A percentile compares a stretch with the other conserved stretches of the same genome.
Conservation (phyloP, 2,329 filamentous ascomycete species). For the Colletotrichum phormii region DNA sequence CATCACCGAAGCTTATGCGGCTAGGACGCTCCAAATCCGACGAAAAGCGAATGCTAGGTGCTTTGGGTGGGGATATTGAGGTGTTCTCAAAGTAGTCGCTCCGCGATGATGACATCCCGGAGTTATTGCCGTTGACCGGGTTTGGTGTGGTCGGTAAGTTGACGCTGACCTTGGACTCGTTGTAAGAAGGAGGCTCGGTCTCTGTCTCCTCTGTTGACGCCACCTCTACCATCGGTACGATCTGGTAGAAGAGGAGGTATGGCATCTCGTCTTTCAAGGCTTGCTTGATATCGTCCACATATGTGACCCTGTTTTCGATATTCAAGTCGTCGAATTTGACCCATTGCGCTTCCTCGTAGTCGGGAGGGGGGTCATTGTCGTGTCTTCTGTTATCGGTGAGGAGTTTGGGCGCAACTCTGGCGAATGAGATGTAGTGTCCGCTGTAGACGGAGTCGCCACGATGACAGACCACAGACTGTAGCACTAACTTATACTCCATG, state of each 20-base stretch:
- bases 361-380: slow-evolving; percentile 68
- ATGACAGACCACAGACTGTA: slow-evolving; percentile 95
- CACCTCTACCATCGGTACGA: slow-evolving; percentile 85
- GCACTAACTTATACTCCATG: slow-evolving; percentile 91
- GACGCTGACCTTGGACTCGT: slow-evolving; percentile 60
- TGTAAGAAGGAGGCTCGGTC: slow-evolving; percentile 69
- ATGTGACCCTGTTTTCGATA: slow-evolving; percentile 74
- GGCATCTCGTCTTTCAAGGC: slow-evolving; percentile 89
- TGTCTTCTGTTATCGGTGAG: slow-evolving; percentile 70
- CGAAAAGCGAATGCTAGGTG: slow-evolving; percentile 66
- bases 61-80: slow-evolving; percentile 48
- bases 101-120: slow-evolving; percentile 45
- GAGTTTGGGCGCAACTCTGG: slow-evolving; percentile 76
- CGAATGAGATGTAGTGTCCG: slow-evolving; percentile 91
- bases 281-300: slow-evolving; percentile 81
- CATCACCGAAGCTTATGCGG: slow-evolving; percentile 60
- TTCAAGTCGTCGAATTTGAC: slow-evolving; percentile 91
- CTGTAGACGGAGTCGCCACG: slow-evolving; percentile 86
- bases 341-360: slow-evolving; percentile 83
- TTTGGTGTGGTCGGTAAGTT: slow-evolving; percentile 45
- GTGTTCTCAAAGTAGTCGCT: slow-evolving; percentile 60
- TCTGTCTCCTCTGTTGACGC: slow-evolving; percentile 61
- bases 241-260: slow-evolving; percentile 95
- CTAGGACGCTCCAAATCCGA: slow-evolving; percentile 62
- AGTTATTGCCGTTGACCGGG: slow-evolving; percentile 42